Percentiles rank a stretch among this genome's conserved stretches.
Conservation (phyloP, 2,329 filamentous ascomycete species). For the Boeremia exigua region DNA sequence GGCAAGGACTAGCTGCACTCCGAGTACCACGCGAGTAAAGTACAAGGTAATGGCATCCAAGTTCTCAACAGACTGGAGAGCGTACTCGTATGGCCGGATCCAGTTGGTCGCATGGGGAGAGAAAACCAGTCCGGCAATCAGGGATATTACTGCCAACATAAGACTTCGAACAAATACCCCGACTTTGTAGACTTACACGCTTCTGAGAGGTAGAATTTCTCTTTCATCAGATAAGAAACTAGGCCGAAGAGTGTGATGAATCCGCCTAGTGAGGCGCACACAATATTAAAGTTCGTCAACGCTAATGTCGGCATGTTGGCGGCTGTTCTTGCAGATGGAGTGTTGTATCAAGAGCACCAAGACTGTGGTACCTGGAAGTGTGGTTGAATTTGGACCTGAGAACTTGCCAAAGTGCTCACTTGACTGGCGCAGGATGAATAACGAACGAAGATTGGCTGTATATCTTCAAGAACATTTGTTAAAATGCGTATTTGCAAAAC, state of each 20-base stretch:
- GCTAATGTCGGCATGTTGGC: conserved; percentile 66
- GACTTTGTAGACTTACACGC: conserved; percentile 68
- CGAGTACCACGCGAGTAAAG: conserved; percentile 85
- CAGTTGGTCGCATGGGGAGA: conserved; percentile 79
- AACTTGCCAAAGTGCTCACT: not conserved
- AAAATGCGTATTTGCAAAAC: not conserved
- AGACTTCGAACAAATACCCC: not conserved
- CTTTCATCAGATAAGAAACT: conserved; percentile 88
- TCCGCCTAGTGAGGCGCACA: conserved; percentile 79
- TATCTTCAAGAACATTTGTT: conserved; percentile 3
- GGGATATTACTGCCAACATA: conserved; percentile 72
- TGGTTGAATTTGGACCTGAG: not conserved
- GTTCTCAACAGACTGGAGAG: conserved; percentile 60
- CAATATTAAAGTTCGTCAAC: conserved; percentile 81
- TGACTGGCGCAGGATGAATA: conserved; percentile 5
- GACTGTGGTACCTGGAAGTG: not conserved
- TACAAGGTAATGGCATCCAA: conserved; percentile 78
- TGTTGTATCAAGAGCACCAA: not conserved
- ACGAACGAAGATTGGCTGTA: not conserved
- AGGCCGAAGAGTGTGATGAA: conserved; percentile 91
- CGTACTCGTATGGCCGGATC: conserved; percentile 76
- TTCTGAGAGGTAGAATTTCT: conserved; percentile 90
- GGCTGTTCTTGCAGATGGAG: not conserved
- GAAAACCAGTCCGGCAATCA: conserved; percentile 78
- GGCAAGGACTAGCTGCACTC: conserved; percentile 87